Evolutionary conservation across 305 asterid species (phyloP).

Genomic region (Fraxinus platypoda): DNA sequence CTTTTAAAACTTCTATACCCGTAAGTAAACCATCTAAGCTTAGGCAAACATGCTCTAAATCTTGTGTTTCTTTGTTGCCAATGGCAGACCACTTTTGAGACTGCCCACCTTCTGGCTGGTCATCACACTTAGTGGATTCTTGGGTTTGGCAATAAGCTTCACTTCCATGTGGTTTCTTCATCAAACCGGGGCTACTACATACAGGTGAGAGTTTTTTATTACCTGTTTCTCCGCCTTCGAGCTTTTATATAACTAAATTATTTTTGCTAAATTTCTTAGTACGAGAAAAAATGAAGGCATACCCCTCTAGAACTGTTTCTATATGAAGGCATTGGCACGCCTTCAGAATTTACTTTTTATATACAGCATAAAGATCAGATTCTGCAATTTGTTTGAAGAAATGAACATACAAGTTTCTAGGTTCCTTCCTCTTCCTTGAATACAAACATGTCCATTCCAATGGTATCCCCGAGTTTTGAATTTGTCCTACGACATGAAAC

Average conservation of each 20-base stretch:
- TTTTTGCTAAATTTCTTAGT: not conserved
- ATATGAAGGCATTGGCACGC: not conserved
- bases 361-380: not conserved
- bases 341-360: not conserved
- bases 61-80: conserved; percentile 8
- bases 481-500: not conserved
- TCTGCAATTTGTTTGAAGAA: not conserved
- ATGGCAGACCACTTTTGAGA: conserved; percentile 73
- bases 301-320: not conserved
- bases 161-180: conserved; percentile 98
- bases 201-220: conserved; percentile 48
- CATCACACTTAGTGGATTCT: conserved; percentile 74
- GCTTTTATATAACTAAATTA: not conserved
- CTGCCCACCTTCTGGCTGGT: conserved; percentile 73
- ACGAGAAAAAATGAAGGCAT: not conserved
- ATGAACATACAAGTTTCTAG: not conserved
- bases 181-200: conserved; percentile 93
- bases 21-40: not conserved
- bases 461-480: not conserved
- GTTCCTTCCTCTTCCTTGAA: not conserved
- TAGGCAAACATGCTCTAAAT: conserved; percentile 25
- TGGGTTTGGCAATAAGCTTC: conserved; percentile 90
- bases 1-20: not conserved
- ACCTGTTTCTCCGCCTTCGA: conserved; percentile 4
- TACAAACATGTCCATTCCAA: not conserved